Base-by-base conservation (phyloP, 2,329 filamentous ascomycete genomes). In the Ophiostoma quercus region DNA sequence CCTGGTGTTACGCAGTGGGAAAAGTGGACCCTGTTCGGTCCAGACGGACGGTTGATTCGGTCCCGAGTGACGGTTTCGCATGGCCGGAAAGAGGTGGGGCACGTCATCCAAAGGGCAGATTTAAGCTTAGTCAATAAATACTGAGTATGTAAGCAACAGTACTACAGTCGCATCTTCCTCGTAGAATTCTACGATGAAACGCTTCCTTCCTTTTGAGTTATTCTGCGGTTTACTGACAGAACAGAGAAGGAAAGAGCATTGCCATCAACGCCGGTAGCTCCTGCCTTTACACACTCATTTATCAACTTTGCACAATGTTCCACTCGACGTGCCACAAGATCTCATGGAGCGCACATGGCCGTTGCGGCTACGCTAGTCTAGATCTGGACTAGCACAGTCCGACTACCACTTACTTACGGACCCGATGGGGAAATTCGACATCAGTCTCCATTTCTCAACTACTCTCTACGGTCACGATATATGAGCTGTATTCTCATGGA, bases 1-100 rank as follows among this genome's bases (percentile, higher is more conserved):
- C n/a, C n/a, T 57, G n/a, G 51, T 25, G 22, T 57, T 57, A 25
- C 51, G 51, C 22, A 22, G 51, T 57, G 9, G 25, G 41, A 51
- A 51, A 51, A 51, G 41, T 43, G 66, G 66, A 29, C 14, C 67
- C 29, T n/a, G 51, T 32, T 67, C 62, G 66, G 66, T 9, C 43
- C 22, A 68, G 39, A 39, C 32, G 29, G 62, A 43, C 67, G 70
- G 71, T 66, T 72, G 70, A 62, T 69, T 72, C 71, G 71, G 71
- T 71, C 70, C 71, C 71, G 71, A 73, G 67, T 14, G 2, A 34
- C 34, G 47, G 60, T 32, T 62, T 54, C 47, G 47, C 47, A 47
- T 19, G 29, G 32, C 71, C 69, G 71, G 57, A 34, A 2, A 47
- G 51, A 57, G 65, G 62, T 66, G 60, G 68, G 68, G 68, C 43